A percentile compares a stretch with the other conserved stretches of the same genome.
These are phyloP conservation scores for Fallopia convolvulus DNA, from an alignment of 148 eudicot species.

Conservation along the genomic window DNA sequence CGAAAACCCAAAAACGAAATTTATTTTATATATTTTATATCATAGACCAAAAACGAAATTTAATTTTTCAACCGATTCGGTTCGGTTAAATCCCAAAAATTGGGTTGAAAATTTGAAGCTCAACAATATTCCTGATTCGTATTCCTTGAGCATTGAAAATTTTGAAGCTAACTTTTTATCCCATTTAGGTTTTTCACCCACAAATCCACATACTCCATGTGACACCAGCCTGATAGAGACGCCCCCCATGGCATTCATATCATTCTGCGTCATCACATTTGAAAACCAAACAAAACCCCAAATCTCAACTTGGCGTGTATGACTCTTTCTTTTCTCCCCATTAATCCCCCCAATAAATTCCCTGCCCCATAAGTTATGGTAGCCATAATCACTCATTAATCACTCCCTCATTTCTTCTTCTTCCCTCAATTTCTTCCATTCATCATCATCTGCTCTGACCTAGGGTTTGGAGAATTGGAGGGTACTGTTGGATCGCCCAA, in stretches of 20 bases:
- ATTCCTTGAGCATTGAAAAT: background rate
- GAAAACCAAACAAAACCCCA: background rate
- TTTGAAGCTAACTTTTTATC: too few relatives aligned
- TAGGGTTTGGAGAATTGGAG: slow-evolving; percentile 14
- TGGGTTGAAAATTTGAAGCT: too few relatives aligned
- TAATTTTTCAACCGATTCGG: too few relatives aligned
- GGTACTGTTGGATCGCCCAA: slow-evolving; percentile 8
- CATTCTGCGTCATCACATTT: background rate
- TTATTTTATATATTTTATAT: too few relatives aligned
- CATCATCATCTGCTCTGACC: too few relatives aligned
- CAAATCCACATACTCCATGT: background rate
- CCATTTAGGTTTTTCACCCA: background rate
- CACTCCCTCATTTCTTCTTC: slow-evolving; percentile 9
- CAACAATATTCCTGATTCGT: background rate
- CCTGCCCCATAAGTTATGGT: slow-evolving; percentile 16
- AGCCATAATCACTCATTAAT: slow-evolving; percentile 14
- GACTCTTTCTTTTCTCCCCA: slow-evolving; percentile 15
- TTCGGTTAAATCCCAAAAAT: too few relatives aligned
- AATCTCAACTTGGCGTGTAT: slow-evolving; percentile 20
- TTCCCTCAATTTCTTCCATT: slow-evolving; percentile 2
- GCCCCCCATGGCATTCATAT: slow-evolving; percentile 4
- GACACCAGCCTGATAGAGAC: slow-evolving; percentile 1
- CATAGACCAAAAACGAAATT: too few relatives aligned
- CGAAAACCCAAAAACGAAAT: too few relatives aligned
- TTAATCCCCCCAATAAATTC: background rate